A percentile compares a stretch with the other conserved stretches of the same genome.
These are phyloP conservation scores for Talaromyces liani DNA, from an alignment of 495 filamentous ascomycete species.

Conservation along the genomic window DNA sequence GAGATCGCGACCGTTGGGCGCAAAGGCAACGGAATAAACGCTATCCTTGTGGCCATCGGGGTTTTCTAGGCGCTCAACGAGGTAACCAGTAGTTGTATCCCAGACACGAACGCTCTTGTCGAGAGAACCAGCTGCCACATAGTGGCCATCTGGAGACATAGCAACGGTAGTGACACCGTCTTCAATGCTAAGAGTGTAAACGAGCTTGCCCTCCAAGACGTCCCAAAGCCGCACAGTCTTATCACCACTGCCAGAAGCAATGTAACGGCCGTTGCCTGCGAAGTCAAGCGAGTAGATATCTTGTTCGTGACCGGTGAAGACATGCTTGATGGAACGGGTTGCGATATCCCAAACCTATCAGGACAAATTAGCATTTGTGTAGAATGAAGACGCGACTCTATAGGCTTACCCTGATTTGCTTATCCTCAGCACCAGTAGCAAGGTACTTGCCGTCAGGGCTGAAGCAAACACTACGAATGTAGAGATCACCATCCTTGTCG, in stretches of 20 bases:
- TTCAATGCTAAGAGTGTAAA: constrained; percentile 74
- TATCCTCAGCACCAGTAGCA: constrained; percentile 85
- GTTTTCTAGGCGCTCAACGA: constrained; percentile 78
- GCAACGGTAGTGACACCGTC: constrained; percentile 89
- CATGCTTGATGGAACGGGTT: constrained; percentile 65
- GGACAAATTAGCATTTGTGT: constrained; percentile 5
- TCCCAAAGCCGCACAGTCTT: constrained; percentile 87
- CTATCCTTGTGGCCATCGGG: constrained; percentile 84
- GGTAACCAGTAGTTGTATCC: constrained; percentile 73
- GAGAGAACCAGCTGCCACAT: constrained; percentile 78
- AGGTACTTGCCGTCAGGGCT: constrained; percentile 85
- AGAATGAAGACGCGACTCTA: neutral
- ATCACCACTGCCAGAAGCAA: constrained; percentile 84
- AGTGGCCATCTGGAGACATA: constrained; percentile 82
- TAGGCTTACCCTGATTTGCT: constrained; percentile 72
- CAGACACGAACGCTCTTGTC: constrained; percentile 89
- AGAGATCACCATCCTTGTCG: constrained; percentile 77
- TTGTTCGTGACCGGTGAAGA: constrained; percentile 81
- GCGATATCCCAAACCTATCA: constrained; percentile 81
- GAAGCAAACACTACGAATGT: constrained; percentile 89
- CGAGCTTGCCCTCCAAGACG: constrained; percentile 65
- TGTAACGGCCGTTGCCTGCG: constrained; percentile 76
- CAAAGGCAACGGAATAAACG: constrained; percentile 89
- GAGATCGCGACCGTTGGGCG: constrained; percentile 77
- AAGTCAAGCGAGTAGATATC: constrained; percentile 94